Evolutionary conservation across 805 yeast genomes (phyloP), one percentile per base, ranked within the genome.

Genomic region (Millerozyma miso): DNA sequence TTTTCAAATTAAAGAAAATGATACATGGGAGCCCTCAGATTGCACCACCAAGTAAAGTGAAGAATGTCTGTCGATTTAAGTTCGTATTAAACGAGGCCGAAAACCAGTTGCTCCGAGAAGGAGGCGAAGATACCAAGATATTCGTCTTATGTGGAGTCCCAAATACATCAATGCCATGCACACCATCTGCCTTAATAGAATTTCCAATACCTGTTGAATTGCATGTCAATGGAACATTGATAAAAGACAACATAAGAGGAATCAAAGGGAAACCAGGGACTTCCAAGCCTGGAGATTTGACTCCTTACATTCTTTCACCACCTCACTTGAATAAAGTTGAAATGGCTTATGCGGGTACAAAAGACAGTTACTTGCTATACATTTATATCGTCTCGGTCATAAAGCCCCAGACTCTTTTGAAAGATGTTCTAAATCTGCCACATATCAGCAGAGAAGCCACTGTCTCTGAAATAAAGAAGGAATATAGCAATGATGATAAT

Each of bases 221-320:
- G 3, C 71, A 70, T 33, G 71, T 85, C 33, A 88, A 91, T 55
- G 73, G 71, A 4, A 46, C 49, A 2, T 62, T 58, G 13, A 56
- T 83, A 1, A 73, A 73, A 33, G 81, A 73, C 31, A 79, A 79
- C 45, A 76, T 81, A 1, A 77, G 81, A 42, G 97, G 97, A 0
- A 65, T 89, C 23, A 88, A 88, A 55, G 84, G 83, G 37, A 77
- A 74, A 45, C 76, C 77, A 0, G 96, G 96, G 0, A 82, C 96
- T 0, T 83, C 89, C 1, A 76, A 79, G 46, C 97, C 97, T 0
- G 89, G 88, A 0, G 85, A 90, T 58, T 51, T 91, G 34, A 85
- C 96, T 0, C 69, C 70, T 2, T 65, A 67, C 34, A 15, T 63
- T 4, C 42, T 37, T 18, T 49, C 55, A 1, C 47, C 59, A 14